Evolutionary conservation across 371 early-diverging fungal genomes (phyloP).

Genomic region (Nematocida sp.): DNA sequence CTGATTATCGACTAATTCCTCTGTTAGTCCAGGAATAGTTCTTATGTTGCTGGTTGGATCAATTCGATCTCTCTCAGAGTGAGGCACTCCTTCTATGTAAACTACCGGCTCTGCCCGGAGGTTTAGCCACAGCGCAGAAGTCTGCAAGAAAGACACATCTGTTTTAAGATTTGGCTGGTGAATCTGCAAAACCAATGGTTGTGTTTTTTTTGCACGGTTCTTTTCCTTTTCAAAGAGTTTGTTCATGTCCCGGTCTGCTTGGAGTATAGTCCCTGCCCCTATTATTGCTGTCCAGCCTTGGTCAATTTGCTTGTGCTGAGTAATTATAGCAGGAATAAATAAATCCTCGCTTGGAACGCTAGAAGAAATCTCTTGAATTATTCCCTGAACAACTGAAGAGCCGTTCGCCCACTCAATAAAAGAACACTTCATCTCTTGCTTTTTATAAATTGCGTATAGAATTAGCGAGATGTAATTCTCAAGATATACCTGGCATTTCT

Average conservation of each 20-base stretch:
- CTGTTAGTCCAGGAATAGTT: conserved; percentile 72
- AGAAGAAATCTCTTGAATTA: background rate
- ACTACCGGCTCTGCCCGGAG: conserved; percentile 54
- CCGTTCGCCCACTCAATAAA: conserved; percentile 29
- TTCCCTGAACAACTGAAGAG: conserved; percentile 10
- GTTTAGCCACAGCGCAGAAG: conserved; percentile 19
- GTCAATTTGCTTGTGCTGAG: background rate
- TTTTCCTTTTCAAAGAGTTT: background rate
- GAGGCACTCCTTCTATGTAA: conserved; percentile 50
- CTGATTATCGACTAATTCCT: conserved; percentile 74
- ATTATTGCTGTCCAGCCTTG: conserved; percentile 14
- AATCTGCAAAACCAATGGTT: background rate
- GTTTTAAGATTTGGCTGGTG: conserved; percentile 10
- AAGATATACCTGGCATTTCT: conserved; percentile 1
- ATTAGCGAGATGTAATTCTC: conserved; percentile 51
- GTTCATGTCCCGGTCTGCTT: conserved; percentile 10
- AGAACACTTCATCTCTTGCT: background rate
- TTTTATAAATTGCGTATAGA: conserved; percentile 39
- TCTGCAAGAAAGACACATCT: background rate
- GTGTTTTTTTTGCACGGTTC: background rate
- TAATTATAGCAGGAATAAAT: conserved; percentile 5
- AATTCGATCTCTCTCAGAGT: conserved; percentile 50
- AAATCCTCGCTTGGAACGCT: background rate
- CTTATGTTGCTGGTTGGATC: conserved; percentile 35
- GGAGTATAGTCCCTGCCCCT: conserved; percentile 10